Conservation (phyloP, 2,329 filamentous ascomycete genomes). For the Stagonosporopsis cucurbitacearum region DNA sequence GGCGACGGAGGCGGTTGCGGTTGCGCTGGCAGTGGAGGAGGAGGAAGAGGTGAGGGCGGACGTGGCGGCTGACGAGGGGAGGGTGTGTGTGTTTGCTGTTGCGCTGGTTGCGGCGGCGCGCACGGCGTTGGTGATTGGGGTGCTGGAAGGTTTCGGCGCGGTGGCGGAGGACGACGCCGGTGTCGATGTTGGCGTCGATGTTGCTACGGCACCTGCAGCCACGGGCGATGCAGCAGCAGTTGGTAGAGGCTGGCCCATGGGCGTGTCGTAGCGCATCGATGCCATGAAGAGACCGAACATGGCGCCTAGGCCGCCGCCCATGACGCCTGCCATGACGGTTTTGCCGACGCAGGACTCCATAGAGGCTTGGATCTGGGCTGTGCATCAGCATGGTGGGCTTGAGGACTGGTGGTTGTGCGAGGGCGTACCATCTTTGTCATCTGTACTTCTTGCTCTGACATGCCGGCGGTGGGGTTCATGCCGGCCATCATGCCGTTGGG, state of each 20-base stretch:
- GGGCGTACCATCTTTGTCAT: slow-evolving; percentile 56
- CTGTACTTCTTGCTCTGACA: slow-evolving; percentile 55
- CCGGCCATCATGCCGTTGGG: slow-evolving; percentile 32
- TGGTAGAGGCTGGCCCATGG: slow-evolving; percentile 61
- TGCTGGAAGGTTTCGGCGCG: slow-evolving; percentile 26
- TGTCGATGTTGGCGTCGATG: slow-evolving; percentile 4
- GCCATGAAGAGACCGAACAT: slow-evolving; percentile 98
- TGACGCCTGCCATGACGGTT: slow-evolving; percentile 85
- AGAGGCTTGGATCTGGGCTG: slow-evolving; percentile 71
- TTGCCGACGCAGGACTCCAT: slow-evolving; percentile 96
- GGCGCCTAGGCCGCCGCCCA: slow-evolving; percentile 93
- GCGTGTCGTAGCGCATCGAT: slow-evolving; percentile 98
- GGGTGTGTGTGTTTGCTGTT: slow-evolving; percentile 53
- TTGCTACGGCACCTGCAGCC: slow-evolving; percentile 35
- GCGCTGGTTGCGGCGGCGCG: slow-evolving; percentile 49
- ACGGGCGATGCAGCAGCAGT: slow-evolving; percentile 34
- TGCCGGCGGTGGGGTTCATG: slow-evolving; percentile 46
- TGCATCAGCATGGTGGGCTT: slow-evolving; percentile 3
- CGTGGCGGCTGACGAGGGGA: slow-evolving; percentile 36
- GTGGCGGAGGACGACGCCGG: slow-evolving; percentile 46
- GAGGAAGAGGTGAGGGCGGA: slow-evolving; percentile 41
- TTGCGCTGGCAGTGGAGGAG: slow-evolving; percentile 50
- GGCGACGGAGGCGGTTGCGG: slow-evolving; percentile 34
- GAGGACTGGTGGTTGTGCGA: not conserved
- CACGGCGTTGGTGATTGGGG: slow-evolving; percentile 37